Conservation (phyloP, 495 filamentous ascomycete species). For the Penicillium odoratum region DNA sequence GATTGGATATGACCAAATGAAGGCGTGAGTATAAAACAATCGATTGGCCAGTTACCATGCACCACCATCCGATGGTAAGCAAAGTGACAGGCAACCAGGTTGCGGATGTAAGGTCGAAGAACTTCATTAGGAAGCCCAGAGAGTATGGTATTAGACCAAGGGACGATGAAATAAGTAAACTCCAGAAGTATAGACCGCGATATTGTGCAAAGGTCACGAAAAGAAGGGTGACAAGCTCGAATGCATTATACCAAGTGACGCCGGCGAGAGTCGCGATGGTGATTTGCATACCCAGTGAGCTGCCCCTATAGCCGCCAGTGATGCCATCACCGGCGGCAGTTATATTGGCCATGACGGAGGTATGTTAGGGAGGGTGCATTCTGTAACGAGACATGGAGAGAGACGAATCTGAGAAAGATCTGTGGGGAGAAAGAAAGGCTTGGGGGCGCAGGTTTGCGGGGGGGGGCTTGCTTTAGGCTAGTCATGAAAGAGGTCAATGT, state of each 20-base stretch:
- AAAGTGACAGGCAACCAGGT: constrained; percentile 45
- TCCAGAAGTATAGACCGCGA: constrained; percentile 60
- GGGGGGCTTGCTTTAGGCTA: not conserved
- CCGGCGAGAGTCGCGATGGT: constrained; percentile 55
- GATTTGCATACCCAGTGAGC: constrained; percentile 40
- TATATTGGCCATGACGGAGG: constrained; percentile 21
- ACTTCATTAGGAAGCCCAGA: constrained; percentile 62
- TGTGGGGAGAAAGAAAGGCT: not conserved
- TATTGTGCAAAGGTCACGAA: constrained; percentile 56
- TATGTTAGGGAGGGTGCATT: constrained; percentile 19
- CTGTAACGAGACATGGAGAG: not conserved
- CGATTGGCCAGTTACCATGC: constrained; percentile 66
- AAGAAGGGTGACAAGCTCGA: constrained; percentile 55
- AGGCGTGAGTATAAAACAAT: constrained; percentile 69
- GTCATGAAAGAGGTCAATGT: not conserved
- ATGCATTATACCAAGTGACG: constrained; percentile 56
- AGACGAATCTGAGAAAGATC: not conserved
- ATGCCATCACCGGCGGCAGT: constrained; percentile 42
- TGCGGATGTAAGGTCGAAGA: constrained; percentile 48
- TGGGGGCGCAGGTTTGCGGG: not conserved
- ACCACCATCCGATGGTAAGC: constrained; percentile 58
- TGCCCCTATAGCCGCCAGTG: constrained; percentile 41
- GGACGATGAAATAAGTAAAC: constrained; percentile 49
- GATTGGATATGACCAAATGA: constrained; percentile 56
- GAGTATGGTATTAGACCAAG: constrained; percentile 58